phyloP scores from a whole-genome alignment of 139 green algal genomes.

The Auxenochlorella protothecoides region DNA sequence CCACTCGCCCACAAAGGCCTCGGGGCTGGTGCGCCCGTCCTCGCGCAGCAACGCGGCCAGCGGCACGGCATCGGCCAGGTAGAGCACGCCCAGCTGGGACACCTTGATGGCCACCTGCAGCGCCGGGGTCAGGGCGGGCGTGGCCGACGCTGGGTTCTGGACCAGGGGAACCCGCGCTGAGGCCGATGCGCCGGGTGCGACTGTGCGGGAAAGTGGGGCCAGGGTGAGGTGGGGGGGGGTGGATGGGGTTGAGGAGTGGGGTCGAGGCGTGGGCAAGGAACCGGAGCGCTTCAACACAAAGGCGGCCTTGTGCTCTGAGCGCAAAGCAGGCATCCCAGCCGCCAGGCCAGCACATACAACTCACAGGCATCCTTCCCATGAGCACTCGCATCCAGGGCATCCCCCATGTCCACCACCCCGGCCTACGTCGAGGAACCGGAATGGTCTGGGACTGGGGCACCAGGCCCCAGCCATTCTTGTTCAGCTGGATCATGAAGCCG shows the following conservation, averaged over 20 bases:
- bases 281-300: too few relatives aligned
- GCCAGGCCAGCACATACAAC: too few relatives aligned
- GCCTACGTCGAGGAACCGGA: conserved; percentile 3
- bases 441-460: conserved; percentile 45
- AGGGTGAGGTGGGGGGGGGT: background rate
- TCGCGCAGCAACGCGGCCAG: background rate
- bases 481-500: conserved; percentile 92
- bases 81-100: conserved; percentile 77
- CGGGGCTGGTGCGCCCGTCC: too few relatives aligned
- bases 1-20: too few relatives aligned
- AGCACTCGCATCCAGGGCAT: too few relatives aligned
- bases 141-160: conserved; percentile 36
- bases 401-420: background rate
- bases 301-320: too few relatives aligned
- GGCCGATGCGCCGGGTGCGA: conserved; percentile 34
- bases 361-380: too few relatives aligned
- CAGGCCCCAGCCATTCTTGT: conserved; percentile 86
- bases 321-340: too few relatives aligned
- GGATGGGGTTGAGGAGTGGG: background rate
- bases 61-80: conserved; percentile 66
- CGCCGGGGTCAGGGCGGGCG: background rate
- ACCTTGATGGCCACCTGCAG: conserved; percentile 72
- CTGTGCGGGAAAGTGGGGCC: too few relatives aligned
- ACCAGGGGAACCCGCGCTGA: conserved; percentile 31
- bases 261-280: too few relatives aligned